A percentile compares a stretch with the other conserved stretches of the same genome.
These are phyloP conservation scores for Pseudogymnoascus verrucosus DNA, from an alignment of 2,329 filamentous ascomycete species.

Conservation along the genomic window DNA sequence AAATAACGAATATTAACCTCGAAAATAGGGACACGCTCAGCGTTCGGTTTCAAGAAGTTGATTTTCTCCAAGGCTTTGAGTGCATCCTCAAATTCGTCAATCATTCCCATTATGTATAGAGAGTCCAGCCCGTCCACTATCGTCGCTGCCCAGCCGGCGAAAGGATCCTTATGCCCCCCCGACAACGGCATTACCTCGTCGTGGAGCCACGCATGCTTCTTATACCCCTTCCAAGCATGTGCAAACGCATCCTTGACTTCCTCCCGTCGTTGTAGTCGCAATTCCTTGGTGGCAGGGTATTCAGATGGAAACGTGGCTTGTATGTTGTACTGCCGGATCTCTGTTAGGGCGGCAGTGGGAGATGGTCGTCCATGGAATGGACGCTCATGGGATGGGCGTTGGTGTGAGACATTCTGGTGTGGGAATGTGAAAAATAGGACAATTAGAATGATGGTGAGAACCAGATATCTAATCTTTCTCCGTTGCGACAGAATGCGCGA, in stretches of 20 bases:
- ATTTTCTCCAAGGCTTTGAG: constrained; percentile 60
- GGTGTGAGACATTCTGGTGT: neutral
- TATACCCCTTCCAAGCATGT: constrained; percentile 65
- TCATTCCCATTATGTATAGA: constrained; percentile 74
- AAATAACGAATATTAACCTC: constrained; percentile 21
- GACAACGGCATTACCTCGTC: constrained; percentile 74
- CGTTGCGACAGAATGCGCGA: neutral
- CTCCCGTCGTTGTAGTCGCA: constrained; percentile 10
- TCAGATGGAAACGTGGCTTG: constrained; percentile 11
- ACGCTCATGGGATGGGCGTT: neutral
- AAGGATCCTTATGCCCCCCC: constrained; percentile 62
- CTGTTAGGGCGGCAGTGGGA: neutral
- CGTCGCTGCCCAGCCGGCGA: constrained; percentile 83
- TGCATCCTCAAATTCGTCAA: constrained; percentile 68
- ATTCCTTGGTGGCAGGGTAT: neutral
- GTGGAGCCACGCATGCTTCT: constrained; percentile 67
- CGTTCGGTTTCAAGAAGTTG: constrained; percentile 36
- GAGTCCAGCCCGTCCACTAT: constrained; percentile 75
- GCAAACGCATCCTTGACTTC: constrained; percentile 19
- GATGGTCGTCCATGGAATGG: neutral
- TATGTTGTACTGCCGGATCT: neutral
- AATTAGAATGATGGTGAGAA: neutral
- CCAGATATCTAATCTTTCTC: constrained; percentile 6
- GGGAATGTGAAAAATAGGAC: neutral
- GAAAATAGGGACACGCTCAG: constrained; percentile 17